These are phyloP conservation scores for Esteya vermicola DNA, from an alignment of 2,329 filamentous ascomycete species.

Conservation along the genomic window DNA sequence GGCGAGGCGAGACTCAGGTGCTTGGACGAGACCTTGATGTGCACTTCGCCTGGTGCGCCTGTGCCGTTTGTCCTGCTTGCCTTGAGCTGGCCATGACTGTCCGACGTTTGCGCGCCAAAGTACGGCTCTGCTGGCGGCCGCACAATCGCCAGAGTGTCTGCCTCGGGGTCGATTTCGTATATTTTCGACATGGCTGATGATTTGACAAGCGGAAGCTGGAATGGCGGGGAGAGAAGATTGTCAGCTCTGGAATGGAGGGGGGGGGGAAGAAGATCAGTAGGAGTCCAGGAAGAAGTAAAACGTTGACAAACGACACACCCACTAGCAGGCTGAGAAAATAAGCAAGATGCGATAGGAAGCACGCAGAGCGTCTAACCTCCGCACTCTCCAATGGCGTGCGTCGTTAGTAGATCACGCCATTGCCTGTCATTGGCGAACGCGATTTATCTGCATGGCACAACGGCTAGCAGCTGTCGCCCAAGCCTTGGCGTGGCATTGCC, in stretches of 20 bases:
- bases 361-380: background rate
- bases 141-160: constrained; percentile 19
- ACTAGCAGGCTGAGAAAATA: too few relatives aligned
- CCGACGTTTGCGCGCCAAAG: too few relatives aligned
- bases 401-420: constrained; percentile 6
- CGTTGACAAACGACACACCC: too few relatives aligned
- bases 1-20: constrained; percentile 21
- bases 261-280: too few relatives aligned
- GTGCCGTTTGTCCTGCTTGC: background rate
- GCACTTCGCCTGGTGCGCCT: constrained; percentile 11
- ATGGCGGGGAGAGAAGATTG: background rate
- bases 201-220: background rate
- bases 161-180: constrained; percentile 20
- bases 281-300: too few relatives aligned
- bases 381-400: constrained; percentile 5
- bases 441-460: too few relatives aligned
- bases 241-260: background rate
- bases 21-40: constrained; percentile 21
- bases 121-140: constrained; percentile 9
- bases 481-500: too few relatives aligned
- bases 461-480: too few relatives aligned
- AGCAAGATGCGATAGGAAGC: too few relatives aligned
- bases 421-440: too few relatives aligned
- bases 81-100: constrained; percentile 10
- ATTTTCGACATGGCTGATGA: constrained; percentile 15